Base-by-base conservation (phyloP, 805 yeast species). In the Ogataea paradorogensis region DNA sequence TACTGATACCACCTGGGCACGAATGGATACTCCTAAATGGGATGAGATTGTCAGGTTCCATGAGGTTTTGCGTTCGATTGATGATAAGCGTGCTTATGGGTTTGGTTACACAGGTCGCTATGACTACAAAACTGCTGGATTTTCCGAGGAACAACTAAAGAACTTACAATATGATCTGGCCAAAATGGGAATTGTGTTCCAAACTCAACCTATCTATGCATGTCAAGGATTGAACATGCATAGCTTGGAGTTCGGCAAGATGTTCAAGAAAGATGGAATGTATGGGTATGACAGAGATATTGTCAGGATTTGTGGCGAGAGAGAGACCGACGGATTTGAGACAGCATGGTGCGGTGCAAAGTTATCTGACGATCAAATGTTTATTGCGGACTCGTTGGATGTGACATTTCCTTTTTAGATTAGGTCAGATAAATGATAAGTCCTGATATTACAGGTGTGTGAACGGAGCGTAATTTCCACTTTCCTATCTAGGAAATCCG, bases 91-190 rank as follows among this genome's bases (percentile, higher is more conserved):
- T 48, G 72, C 74, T 63, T 63, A 79, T 15, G 85, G 78, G 7
- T 79, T 79, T 53, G 80, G 80, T 52, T 62, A 79, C 40, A 70
- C 77, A 15, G 84, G 84, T 11, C 69, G 75, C 13, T 79, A 79
- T 59, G 78, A 80, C 58, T 79, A 82, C 82, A 52, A 64, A 16
- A 73, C 71, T 0, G 76, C 76, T 42, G 84, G 83, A 1, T 79
- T 74, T 57, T 53, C 64, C 13, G 72, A 71, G 11, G 50, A 62
- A 14, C 71, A 71, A 42, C 59, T 80, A 36, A 62, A 68, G 42
- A 63, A 65, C 27, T 74, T 78, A 47, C 75, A 76, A 14, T 70
- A 69, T 64, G 81, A 78, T 45, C 60, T 79, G 23, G 83, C 77
- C 20, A 68, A 74, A 53, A 59, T 68, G 37, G 84, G 84, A 7